These are phyloP conservation scores for Chlamydomonas reinhardtii DNA, from an alignment of 163 green algal genomes.

Conservation along the genomic window DNA sequence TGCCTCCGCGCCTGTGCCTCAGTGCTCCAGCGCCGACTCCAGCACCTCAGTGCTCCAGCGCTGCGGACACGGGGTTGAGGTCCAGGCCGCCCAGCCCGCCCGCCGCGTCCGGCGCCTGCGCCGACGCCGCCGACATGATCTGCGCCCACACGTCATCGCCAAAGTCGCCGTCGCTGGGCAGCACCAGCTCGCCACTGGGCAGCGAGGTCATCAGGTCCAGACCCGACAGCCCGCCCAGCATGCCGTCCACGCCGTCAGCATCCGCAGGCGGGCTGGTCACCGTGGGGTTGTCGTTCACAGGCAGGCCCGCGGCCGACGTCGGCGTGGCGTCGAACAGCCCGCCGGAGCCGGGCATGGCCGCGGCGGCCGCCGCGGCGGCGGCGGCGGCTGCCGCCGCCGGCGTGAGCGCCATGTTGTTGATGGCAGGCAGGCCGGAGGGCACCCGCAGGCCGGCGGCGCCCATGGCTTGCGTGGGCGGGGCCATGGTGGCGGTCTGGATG, in stretches of 20 bases:
- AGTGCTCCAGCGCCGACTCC: neutral
- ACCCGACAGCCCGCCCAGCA: neutral
- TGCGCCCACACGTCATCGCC: slow-evolving; percentile 33
- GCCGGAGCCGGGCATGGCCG: neutral
- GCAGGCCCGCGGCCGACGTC: neutral
- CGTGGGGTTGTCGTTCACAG: slow-evolving; percentile 20
- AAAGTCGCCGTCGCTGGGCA: slow-evolving; percentile 45
- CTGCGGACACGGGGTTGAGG: neutral
- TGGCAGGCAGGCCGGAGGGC: slow-evolving; percentile 38
- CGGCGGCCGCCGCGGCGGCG: neutral
- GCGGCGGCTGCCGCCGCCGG: neutral
- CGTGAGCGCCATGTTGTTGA: neutral
- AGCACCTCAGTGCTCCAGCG: neutral
- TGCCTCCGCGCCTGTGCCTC: too few species aligned
- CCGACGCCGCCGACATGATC: slow-evolving; percentile 16
- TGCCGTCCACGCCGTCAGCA: slow-evolving; percentile 5
- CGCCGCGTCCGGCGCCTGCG: neutral
- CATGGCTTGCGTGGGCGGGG: slow-evolving; percentile 42
- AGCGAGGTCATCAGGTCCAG: slow-evolving; percentile 41
- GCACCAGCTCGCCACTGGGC: slow-evolving; percentile 47
- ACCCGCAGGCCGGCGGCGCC: neutral
- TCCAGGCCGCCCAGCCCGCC: neutral
- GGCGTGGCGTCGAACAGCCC: neutral
- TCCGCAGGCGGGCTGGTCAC: slow-evolving; percentile 11
- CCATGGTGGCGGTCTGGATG: slow-evolving; percentile 40